These are phyloP conservation scores for Xerocomus brunneocitrinus DNA, from an alignment of 768 basidiomycete species.

Conservation along the genomic window DNA sequence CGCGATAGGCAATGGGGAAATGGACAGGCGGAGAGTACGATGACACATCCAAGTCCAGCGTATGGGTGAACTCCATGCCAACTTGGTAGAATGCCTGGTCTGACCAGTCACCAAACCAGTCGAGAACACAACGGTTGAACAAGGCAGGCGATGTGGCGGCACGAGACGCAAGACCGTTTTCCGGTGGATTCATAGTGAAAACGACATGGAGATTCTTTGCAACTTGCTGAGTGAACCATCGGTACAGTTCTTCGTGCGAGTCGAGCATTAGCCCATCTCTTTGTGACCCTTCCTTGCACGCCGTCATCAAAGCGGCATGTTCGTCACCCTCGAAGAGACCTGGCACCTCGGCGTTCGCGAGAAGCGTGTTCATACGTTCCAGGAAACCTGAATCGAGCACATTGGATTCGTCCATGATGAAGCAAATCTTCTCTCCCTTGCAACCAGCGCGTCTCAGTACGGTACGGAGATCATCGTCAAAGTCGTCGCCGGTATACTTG, in stretches of 20 bases:
- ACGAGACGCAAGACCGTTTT: constrained; percentile 90
- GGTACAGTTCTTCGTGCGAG: constrained; percentile 94
- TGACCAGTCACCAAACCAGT: constrained; percentile 99
- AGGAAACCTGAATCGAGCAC: constrained; percentile 98
- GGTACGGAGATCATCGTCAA: constrained; percentile 93
- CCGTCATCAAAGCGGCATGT: constrained; percentile 95
- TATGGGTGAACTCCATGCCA: constrained; percentile 92
- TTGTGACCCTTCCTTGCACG: constrained; percentile 99
- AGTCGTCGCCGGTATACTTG: constrained; percentile 97
- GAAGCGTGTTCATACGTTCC: constrained; percentile 98
- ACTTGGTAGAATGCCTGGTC: constrained; percentile 99
- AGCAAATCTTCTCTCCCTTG: constrained; percentile 98
- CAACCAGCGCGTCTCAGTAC: constrained; percentile 94
- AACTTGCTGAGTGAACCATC: constrained; percentile 98
- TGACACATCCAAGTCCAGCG: constrained; percentile 85
- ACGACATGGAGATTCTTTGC: constrained; percentile 98
- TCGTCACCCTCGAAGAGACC: constrained; percentile 99
- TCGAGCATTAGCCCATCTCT: constrained; percentile 97
- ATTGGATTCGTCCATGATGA: constrained; percentile 99
- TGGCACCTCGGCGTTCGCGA: constrained; percentile 99
- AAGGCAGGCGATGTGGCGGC: constrained; percentile 97
- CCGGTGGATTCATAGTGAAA: constrained; percentile 98
- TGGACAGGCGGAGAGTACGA: constrained; percentile 73
- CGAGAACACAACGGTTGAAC: constrained; percentile 98
- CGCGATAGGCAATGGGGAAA: constrained; percentile 89